Conservation (phyloP, 2,329 filamentous ascomycete genomes). For the Aspergillus sp. region DNA sequence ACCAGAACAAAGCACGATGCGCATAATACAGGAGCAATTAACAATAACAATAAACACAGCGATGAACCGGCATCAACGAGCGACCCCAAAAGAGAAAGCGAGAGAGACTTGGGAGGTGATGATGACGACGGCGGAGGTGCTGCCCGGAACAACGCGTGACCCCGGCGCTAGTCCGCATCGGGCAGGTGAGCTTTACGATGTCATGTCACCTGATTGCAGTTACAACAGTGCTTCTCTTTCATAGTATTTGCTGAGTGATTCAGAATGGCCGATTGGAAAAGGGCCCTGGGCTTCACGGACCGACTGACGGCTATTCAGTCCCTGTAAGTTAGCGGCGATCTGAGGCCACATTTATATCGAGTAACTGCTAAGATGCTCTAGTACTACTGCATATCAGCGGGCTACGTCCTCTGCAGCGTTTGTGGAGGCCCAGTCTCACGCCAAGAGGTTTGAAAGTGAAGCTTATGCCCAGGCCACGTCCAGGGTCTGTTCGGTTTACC, state of each 20-base stretch:
- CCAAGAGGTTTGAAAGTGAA: slow-evolving; percentile 56
- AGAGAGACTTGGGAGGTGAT: slow-evolving; percentile 6
- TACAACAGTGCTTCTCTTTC: not conserved
- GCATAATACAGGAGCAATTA: slow-evolving; percentile 25
- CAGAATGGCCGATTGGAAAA: slow-evolving; percentile 41
- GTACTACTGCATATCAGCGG: slow-evolving; percentile 44
- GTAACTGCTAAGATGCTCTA: slow-evolving; percentile 21
- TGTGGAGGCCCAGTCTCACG: slow-evolving; percentile 48
- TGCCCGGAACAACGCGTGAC: slow-evolving; percentile 5
- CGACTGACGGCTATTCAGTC: slow-evolving; percentile 58
- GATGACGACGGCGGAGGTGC: slow-evolving; percentile 10
- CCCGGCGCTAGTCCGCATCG: not conserved
- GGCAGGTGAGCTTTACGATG: not conserved
- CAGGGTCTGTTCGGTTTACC: slow-evolving; percentile 23
- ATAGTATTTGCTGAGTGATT: too few relatives aligned
- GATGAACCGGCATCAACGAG: slow-evolving; percentile 7
- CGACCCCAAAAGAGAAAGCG: not conserved
- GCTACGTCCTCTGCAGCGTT: slow-evolving; percentile 39
- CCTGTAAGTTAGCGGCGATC: slow-evolving; percentile 44
- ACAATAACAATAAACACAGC: slow-evolving; percentile 6
- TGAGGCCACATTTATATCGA: not conserved
- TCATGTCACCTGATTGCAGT: not conserved
- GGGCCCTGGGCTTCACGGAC: slow-evolving; percentile 50
- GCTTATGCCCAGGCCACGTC: slow-evolving; percentile 33
- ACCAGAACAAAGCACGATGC: slow-evolving; percentile 16